These are phyloP conservation scores for Ophiostoma pallidulum DNA, from an alignment of 2,329 filamentous ascomycete species.

Conservation along the genomic window DNA sequence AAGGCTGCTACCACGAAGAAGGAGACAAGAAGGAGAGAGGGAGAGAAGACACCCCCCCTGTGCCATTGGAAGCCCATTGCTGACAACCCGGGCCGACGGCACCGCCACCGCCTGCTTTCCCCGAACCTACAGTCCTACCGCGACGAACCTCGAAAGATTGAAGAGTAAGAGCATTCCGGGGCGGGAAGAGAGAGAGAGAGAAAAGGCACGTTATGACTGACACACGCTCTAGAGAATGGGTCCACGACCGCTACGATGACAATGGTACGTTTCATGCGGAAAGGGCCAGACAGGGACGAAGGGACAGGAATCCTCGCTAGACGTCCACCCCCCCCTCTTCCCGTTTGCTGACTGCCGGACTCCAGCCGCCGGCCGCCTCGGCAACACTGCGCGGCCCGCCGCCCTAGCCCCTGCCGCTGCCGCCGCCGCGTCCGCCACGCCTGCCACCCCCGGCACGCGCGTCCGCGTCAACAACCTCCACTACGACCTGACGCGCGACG, in stretches of 20 bases:
- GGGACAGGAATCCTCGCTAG: no score
- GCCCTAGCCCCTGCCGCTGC: slow-evolving; percentile 34
- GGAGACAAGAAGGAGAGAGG: neutral
- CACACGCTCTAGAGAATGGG: slow-evolving; percentile 62
- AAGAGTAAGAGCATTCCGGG: slow-evolving; percentile 44
- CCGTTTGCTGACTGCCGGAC: no score
- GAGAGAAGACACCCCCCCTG: neutral
- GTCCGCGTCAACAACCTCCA: slow-evolving; percentile 83
- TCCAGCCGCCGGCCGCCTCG: neutral
- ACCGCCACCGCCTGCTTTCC: slow-evolving; percentile 26
- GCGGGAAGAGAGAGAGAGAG: no score
- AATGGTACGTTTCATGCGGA: no score
- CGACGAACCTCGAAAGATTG: slow-evolving; percentile 56
- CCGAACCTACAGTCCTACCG: slow-evolving; percentile 42
- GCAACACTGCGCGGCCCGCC: neutral
- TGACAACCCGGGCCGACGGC: slow-evolving; percentile 25
- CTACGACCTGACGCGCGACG: slow-evolving; percentile 79
- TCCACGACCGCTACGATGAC: slow-evolving; percentile 83
- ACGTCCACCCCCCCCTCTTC: no score
- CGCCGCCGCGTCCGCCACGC: slow-evolving; percentile 59
- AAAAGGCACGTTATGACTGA: neutral
- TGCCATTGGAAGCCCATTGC: slow-evolving; percentile 22
- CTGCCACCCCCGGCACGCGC: slow-evolving; percentile 45
- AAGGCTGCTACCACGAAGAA: no score
- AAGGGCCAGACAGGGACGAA: no score